A percentile compares a stretch with the other conserved stretches of the same genome.
Conservation (phyloP, 176 grass and related monocot species). For the Cymbopogon citratus region DNA sequence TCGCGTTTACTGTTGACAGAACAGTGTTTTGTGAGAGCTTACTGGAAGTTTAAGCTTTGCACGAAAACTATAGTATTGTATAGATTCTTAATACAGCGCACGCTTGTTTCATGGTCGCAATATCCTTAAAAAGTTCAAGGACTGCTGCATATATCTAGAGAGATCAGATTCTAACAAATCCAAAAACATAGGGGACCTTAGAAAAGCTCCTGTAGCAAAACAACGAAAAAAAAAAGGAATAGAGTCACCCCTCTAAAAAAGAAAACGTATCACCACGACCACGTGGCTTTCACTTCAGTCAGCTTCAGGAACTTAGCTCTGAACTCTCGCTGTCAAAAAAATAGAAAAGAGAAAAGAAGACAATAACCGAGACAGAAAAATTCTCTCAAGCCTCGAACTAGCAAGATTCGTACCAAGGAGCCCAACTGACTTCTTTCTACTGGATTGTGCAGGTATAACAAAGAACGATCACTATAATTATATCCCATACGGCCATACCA, state of each 20-base stretch:
- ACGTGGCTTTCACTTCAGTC: neutral
- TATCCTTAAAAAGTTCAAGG: too few species aligned
- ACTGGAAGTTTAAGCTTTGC: too few species aligned
- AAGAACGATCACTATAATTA: conserved; percentile 31
- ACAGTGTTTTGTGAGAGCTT: too few species aligned
- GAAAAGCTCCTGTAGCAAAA: neutral
- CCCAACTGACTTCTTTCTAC: neutral
- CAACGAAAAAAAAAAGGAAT: neutral
- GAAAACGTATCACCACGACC: neutral
- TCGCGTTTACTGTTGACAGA: too few species aligned
- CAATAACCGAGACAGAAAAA: neutral
- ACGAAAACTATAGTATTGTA: too few species aligned
- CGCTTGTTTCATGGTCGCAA: too few species aligned
- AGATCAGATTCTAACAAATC: neutral
- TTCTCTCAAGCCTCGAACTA: neutral
- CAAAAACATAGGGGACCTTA: neutral
- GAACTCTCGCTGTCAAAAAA: neutral
- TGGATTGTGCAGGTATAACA: neutral
- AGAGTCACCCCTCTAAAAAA: neutral
- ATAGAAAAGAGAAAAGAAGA: neutral
- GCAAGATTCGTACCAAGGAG: neutral
- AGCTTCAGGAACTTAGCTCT: neutral
- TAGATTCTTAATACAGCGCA: too few species aligned
- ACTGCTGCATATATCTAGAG: too few species aligned
- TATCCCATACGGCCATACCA: conserved; percentile 25